Percentiles rank a stretch among this genome's conserved stretches.
Evolutionary conservation across 169 alveolate genomes (phyloP).

Genomic region (Plasmodium gonderi): DNA sequence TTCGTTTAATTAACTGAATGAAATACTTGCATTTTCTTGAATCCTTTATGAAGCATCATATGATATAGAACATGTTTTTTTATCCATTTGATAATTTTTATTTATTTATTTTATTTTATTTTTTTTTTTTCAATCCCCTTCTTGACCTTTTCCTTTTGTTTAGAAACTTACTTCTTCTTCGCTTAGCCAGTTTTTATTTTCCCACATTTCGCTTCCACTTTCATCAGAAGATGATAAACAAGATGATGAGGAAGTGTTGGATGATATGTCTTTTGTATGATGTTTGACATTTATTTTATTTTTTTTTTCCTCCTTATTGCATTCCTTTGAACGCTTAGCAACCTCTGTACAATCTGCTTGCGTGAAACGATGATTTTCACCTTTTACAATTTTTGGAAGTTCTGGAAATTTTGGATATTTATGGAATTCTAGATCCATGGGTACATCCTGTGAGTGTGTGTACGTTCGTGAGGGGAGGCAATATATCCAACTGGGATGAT

Average conservation of each 20-base stretch:
- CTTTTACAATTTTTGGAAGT: not conserved
- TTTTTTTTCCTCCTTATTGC: not conserved
- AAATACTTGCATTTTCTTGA: not conserved
- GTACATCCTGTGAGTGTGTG: too few species aligned
- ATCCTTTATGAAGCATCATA: not conserved
- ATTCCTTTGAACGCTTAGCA: not conserved
- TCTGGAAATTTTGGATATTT: too few species aligned
- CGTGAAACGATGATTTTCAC: too few species aligned
- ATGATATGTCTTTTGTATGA: not conserved
- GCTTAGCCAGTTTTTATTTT: constrained; percentile 14
- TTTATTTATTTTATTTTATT: too few species aligned
- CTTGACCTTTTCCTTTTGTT: not conserved
- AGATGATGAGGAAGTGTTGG: constrained; percentile 10
- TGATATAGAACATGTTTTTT: not conserved
- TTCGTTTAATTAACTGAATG: not conserved
- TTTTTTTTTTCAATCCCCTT: too few species aligned
- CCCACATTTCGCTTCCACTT: not conserved
- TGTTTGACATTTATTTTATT: not conserved
- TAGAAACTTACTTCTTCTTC: constrained; percentile 18
- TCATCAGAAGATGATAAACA: constrained; percentile 10
- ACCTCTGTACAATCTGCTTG: not conserved
- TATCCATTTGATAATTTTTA: too few species aligned
- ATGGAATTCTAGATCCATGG: too few species aligned
- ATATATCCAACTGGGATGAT: too few species aligned
- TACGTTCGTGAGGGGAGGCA: not conserved